phyloP scores from a whole-genome alignment of 1,284 basidiomycete genomes.

The Cryptococcus sp. region DNA sequence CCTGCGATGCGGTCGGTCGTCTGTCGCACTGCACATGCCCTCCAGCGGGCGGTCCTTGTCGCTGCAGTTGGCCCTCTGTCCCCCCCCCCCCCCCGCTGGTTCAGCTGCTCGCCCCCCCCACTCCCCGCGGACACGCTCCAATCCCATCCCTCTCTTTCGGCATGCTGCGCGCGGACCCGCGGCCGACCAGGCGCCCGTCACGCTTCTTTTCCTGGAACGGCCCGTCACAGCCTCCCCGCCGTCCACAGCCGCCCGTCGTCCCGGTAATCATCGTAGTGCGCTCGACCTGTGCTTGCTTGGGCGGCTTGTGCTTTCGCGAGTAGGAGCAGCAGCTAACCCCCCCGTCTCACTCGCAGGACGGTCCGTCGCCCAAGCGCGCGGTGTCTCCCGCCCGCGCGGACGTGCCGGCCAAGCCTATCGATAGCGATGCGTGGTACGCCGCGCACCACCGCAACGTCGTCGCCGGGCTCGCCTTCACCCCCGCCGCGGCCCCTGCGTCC shows the following conservation, averaged over 20 bases:
- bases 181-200: not conserved
- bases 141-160: not conserved
- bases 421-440: not conserved
- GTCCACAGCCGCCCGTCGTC: not conserved
- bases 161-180: not conserved
- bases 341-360: not conserved
- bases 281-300: no score
- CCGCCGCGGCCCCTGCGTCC: constrained; percentile 20
- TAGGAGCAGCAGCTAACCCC: not conserved
- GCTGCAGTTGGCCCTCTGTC: no score
- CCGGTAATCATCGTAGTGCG: not conserved
- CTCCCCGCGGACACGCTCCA: not conserved
- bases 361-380: not conserved
- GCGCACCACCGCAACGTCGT: constrained; percentile 21
- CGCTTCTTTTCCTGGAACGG: not conserved
- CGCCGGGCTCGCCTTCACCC: constrained; percentile 39
- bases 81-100: not conserved
- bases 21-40: no score
- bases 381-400: not conserved
- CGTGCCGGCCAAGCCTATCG: constrained; percentile 4
- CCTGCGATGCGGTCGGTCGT: no score
- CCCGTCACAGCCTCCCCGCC: not conserved
- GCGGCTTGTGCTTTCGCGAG: no score
- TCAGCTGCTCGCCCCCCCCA: not conserved
- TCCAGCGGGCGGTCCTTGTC: no score